Conservation (phyloP, 179 eudicot species). For the Amaranthus tricolor region DNA sequence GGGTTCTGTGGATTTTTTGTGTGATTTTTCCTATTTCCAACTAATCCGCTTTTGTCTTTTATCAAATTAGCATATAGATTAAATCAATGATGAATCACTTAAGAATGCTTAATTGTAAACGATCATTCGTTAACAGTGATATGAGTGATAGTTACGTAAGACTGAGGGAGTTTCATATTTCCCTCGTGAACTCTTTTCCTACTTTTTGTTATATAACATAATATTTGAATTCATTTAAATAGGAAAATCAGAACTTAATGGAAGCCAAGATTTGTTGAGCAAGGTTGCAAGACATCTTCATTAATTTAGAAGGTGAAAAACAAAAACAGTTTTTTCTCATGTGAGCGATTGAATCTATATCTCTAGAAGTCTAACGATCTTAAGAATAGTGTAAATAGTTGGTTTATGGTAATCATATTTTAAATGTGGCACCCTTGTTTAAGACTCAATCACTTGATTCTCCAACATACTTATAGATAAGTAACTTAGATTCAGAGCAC, state of each 20-base stretch:
- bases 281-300: not conserved
- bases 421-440: too few species aligned
- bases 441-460: too few species aligned
- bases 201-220: not conserved
- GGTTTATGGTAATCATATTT: too few species aligned
- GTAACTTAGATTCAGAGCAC: too few species aligned
- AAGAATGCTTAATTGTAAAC: not conserved
- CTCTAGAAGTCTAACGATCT: not conserved
- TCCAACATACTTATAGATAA: too few species aligned
- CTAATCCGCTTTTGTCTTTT: not conserved
- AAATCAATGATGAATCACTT: conserved; percentile 3
- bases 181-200: not conserved
- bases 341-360: not conserved
- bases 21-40: not conserved
- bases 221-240: not conserved
- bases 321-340: not conserved
- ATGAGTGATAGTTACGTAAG: not conserved
- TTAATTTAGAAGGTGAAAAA: not conserved
- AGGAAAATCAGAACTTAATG: not conserved
- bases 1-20: conserved; percentile 4
- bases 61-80: not conserved
- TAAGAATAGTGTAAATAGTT: too few species aligned
- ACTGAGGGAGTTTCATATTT: not conserved
- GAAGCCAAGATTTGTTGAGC: not conserved
- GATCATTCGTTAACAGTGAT: not conserved